phyloP scores from a whole-genome alignment of 1,139 yeast genomes.

The Yamadazyma jaroonii region DNA sequence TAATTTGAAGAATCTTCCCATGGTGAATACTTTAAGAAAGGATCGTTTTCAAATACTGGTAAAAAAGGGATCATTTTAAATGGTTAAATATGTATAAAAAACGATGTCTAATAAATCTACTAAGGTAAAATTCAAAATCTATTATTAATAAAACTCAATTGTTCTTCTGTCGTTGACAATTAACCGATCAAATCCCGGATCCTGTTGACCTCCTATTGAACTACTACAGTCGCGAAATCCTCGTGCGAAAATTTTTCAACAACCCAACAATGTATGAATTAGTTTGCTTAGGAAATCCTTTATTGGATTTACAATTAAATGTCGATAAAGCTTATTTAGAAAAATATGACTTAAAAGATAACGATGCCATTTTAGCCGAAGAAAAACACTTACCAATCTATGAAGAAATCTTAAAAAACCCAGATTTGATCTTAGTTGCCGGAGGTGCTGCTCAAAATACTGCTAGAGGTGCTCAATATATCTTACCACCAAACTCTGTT shows the following conservation, averaged over 20 bases:
- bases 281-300: conserved; percentile 58
- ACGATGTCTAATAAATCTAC: no score
- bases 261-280: conserved; percentile 28
- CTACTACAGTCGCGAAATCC: neutral
- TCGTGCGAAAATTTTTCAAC: conserved; percentile 2
- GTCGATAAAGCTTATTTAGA: conserved; percentile 66
- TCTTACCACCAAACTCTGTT: conserved; percentile 78
- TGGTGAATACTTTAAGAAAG: conserved; percentile 45
- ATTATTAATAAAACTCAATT: no score
- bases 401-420: conserved; percentile 65
- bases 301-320: conserved; percentile 84
- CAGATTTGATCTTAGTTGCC: conserved; percentile 73
- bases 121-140: no score
- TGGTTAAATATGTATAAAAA: no score
- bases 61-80: neutral
- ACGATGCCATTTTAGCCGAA: conserved; percentile 93
- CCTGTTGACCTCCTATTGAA: no score
- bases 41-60: conserved; percentile 25
- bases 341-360: conserved; percentile 82
- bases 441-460: conserved; percentile 99
- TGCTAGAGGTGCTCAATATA: conserved; percentile 96
- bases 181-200: no score
- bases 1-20: conserved; percentile 36
- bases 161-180: no score
- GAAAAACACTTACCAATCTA: conserved; percentile 84